Conservation (phyloP, 2,329 filamentous ascomycete genomes). For the Ophiocordyceps camponoti-saundersi region DNA sequence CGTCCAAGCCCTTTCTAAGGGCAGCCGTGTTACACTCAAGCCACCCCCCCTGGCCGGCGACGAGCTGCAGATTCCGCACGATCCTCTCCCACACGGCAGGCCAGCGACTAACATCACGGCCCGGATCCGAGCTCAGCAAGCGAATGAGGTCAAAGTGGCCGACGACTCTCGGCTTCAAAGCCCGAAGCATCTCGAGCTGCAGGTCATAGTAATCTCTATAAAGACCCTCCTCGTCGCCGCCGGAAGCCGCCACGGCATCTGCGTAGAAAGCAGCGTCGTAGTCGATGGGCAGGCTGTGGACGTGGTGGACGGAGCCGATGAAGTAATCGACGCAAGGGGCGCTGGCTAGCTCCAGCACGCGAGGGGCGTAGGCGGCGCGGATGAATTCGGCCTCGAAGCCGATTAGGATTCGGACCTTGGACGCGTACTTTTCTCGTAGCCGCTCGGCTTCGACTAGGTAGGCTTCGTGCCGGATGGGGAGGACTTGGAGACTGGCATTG, state of each 20-base stretch:
- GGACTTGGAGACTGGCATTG: conserved; percentile 25
- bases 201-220: conserved; percentile 78
- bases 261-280: conserved; percentile 55
- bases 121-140: conserved; percentile 55
- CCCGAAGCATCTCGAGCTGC: conserved; percentile 64
- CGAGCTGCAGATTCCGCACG: conserved; percentile 53
- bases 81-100: conserved; percentile 56
- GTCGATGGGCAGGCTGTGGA: conserved; percentile 75
- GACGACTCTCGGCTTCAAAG: conserved; percentile 58
- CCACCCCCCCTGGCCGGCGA: conserved; percentile 60
- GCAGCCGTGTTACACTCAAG: conserved; percentile 82
- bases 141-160: conserved; percentile 91
- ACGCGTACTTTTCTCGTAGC: conserved; percentile 52
- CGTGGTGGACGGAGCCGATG: conserved; percentile 84
- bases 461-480: conserved; percentile 42
- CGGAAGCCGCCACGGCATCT: conserved; percentile 18
- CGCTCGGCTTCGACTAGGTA: conserved; percentile 64
- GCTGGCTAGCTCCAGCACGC: conserved; percentile 45
- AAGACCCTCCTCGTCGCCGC: conserved; percentile 48
- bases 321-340: conserved; percentile 65
- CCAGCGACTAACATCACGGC: conserved; percentile 40
- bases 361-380: conserved; percentile 39
- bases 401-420: conserved; percentile 61
- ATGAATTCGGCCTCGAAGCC: conserved; percentile 94
- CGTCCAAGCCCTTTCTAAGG: conserved; percentile 72